Evolutionary conservation across 2,329 filamentous ascomycete species (phyloP), one percentile per base, ranked within the genome.

Genomic region (Trichoderma pleuroti): DNA sequence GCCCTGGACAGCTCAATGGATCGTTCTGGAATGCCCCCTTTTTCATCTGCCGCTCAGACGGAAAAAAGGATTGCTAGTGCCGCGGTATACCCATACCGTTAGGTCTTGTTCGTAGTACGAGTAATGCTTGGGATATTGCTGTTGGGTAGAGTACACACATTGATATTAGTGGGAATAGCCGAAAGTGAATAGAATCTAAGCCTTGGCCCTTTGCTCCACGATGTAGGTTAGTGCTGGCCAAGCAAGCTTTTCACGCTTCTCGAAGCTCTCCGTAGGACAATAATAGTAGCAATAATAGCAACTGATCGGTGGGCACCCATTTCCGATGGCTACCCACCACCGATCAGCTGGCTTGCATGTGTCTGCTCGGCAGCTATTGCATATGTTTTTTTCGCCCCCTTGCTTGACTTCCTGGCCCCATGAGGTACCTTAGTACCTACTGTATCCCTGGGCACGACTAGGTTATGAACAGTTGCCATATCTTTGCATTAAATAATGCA

Each of bases 11-110:
- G 39, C 36, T 57, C 28, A 7, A 28, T 52, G 54, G 66, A 68
- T 61, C 21, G 66, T 68, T 68, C 66, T 61, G 56, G 65, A 68
- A 61, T 68, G 56, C 28, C 66, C 62, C 62, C 24, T 52, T 60
- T 60, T 49, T 12, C 8, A 52, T 28, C n/a, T 21, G 28, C 56
- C 21, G 30, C 32, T 16, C 5, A 61, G 36, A 24, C 21, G 54
- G 28, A 68, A 26, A 28, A 28, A 49, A 34, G 26, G 21, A 61
- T 52, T 16, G 28, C 26, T 36, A 52, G 14, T 34, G n/a, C 46
- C 16, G 46, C 21, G 65, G 60, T 61, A 61, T 46, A 52, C 34
- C 56, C 16, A 49, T 16, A 14, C 39, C 46, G 34, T 61, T 61
- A 61, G 30, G 39, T 61, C 66, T 68, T 68, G 52, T 34, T 12